A percentile compares a stretch with the other conserved stretches of the same genome.
Conservation (phyloP, 2,329 filamentous ascomycete genomes). For the Lasiodiplodia gonubiensis region DNA sequence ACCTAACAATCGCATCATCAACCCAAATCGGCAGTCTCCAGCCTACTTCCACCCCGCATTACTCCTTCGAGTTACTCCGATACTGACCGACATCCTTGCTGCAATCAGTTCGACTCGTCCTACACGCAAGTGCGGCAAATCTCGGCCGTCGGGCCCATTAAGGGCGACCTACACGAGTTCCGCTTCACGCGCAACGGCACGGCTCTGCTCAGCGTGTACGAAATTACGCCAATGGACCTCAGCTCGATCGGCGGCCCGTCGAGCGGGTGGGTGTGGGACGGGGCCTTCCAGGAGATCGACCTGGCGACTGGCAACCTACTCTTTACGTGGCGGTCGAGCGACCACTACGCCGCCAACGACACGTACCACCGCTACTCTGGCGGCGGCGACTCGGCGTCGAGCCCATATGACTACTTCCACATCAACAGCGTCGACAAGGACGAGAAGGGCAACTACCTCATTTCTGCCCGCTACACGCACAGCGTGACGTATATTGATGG, state of each 20-base stretch:
- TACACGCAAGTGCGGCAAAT: conserved; percentile 32
- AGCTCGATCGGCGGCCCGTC: conserved; percentile 41
- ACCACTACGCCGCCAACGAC: conserved; percentile 41
- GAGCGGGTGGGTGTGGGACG: conserved; percentile 52
- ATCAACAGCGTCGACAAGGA: conserved; percentile 48
- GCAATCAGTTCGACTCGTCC: conserved; percentile 29
- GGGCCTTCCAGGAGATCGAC: conserved; percentile 52
- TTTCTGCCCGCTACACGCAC: conserved; percentile 34
- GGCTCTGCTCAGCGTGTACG: conserved; percentile 51
- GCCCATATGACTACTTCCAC: conserved; percentile 50
- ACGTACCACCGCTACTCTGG: conserved; percentile 35
- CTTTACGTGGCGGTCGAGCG: conserved; percentile 49
- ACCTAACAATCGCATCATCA: conserved; percentile 19
- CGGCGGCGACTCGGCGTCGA: conserved; percentile 39
- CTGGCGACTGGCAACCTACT: conserved; percentile 48
- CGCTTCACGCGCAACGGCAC: conserved; percentile 51
- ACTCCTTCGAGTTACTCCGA: neutral
- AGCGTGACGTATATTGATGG: conserved; percentile 36
- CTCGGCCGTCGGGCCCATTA: conserved; percentile 33
- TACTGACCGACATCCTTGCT: conserved; percentile 4
- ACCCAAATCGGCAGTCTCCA: neutral
- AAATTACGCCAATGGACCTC: conserved; percentile 47
- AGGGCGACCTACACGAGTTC: conserved; percentile 53
- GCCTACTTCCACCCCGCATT: neutral
- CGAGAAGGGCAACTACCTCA: conserved; percentile 35